A percentile compares a stretch with the other conserved stretches of the same genome.
These are phyloP conservation scores for Apiospora marii DNA, from an alignment of 2,329 filamentous ascomycete species.

Conservation along the genomic window DNA sequence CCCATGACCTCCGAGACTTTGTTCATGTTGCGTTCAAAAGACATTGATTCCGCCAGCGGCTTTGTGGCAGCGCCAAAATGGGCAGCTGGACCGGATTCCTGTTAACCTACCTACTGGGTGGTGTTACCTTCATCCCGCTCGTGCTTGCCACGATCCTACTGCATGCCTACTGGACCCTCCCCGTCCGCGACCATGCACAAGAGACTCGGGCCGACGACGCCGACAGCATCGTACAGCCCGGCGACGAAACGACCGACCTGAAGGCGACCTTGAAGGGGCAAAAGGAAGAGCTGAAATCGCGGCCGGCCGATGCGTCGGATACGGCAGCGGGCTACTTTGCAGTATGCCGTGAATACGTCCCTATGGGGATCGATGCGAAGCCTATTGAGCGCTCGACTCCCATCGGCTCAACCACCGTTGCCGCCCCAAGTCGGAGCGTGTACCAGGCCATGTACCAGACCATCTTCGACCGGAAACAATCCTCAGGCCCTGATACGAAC, in stretches of 20 bases:
- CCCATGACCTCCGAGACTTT: constrained; percentile 8
- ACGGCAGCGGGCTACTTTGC: constrained; percentile 92
- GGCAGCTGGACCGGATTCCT: constrained; percentile 66
- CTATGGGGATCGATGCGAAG: constrained; percentile 90
- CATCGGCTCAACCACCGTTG: constrained; percentile 76
- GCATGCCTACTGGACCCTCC: constrained; percentile 75
- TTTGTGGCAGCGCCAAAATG: constrained; percentile 46
- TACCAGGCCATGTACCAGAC: constrained; percentile 98
- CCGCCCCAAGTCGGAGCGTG: constrained; percentile 86
- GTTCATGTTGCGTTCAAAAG: constrained; percentile 13
- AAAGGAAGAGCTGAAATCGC: constrained; percentile 67
- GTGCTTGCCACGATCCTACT: constrained; percentile 66
- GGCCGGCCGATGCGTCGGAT: constrained; percentile 69
- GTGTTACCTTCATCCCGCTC: constrained; percentile 85
- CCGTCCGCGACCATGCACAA: constrained; percentile 55
- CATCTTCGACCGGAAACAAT: constrained; percentile 83
- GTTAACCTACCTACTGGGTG: constrained; percentile 82
- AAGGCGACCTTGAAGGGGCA: constrained; percentile 65
- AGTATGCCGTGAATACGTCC: constrained; percentile 92
- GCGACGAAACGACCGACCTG: constrained; percentile 71
- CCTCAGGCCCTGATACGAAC: constrained; percentile 54
- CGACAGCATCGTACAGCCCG: constrained; percentile 60
- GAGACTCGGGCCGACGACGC: constrained; percentile 37
- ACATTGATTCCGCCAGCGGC: constrained; percentile 21
- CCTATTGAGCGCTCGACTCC: constrained; percentile 87